phyloP scores from a whole-genome alignment of 768 basidiomycete genomes.

The Hebeloma cylindrosporum region DNA sequence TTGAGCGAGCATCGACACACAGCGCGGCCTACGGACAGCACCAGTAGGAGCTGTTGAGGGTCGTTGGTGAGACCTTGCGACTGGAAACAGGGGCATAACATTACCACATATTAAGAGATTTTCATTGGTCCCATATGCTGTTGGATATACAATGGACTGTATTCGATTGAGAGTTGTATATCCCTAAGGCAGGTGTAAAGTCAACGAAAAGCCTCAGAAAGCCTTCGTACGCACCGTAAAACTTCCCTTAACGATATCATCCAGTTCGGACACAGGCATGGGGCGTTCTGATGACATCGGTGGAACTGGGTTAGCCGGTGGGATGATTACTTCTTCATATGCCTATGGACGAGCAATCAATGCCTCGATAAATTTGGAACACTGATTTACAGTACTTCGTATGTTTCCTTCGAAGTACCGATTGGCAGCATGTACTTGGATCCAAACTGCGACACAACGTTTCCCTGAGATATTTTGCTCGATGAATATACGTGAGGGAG shows the following conservation, averaged over 20 bases:
- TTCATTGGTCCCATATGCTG: slow-evolving; percentile 93
- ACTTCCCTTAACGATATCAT: slow-evolving; percentile 73
- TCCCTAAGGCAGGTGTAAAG: slow-evolving; percentile 47
- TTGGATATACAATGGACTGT: slow-evolving; percentile 92
- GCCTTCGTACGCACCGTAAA: slow-evolving; percentile 64
- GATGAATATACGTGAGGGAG: slow-evolving; percentile 92
- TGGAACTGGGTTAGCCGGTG: slow-evolving; percentile 79
- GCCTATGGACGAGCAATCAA: slow-evolving; percentile 44
- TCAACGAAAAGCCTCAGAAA: neutral
- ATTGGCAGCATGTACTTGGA: slow-evolving; percentile 79
- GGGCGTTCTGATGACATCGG: slow-evolving; percentile 69
- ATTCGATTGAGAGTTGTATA: slow-evolving; percentile 89
- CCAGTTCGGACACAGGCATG: slow-evolving; percentile 70
- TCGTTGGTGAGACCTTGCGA: slow-evolving; percentile 4
- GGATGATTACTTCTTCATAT: slow-evolving; percentile 87
- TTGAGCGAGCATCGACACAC: slow-evolving; percentile 8
- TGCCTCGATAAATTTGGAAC: neutral
- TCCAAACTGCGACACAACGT: slow-evolving; percentile 69
- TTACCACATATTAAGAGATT: slow-evolving; percentile 92
- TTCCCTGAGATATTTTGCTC: slow-evolving; percentile 53
- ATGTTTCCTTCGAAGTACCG: slow-evolving; percentile 68
- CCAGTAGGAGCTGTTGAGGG: slow-evolving; percentile 82
- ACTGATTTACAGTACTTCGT: slow-evolving; percentile 53
- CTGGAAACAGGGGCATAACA: slow-evolving; percentile 2
- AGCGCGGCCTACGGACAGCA: slow-evolving; percentile 66